Conservation (phyloP, 495 filamentous ascomycete species). For the Lasiosphaeriaceae sp. region DNA sequence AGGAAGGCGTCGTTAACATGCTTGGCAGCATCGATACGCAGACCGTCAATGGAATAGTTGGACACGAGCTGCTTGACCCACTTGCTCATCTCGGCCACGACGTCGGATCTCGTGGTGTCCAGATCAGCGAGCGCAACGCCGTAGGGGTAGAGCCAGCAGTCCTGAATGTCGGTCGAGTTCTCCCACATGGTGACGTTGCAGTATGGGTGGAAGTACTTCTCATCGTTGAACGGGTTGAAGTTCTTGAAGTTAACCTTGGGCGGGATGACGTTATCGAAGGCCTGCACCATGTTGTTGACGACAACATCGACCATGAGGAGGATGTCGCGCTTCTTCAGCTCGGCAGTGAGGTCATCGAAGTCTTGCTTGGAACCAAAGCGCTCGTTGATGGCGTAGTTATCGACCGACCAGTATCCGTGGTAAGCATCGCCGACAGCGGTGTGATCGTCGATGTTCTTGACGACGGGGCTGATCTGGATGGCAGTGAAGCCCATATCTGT, state of each 20-base stretch:
- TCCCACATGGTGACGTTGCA: slow-evolving; percentile 63
- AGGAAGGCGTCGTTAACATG: slow-evolving; percentile 72
- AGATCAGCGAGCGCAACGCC: slow-evolving; percentile 63
- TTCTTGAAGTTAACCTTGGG: slow-evolving; percentile 55
- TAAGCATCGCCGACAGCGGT: slow-evolving; percentile 55
- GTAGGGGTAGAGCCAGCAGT: slow-evolving; percentile 61
- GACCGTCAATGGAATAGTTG: slow-evolving; percentile 75
- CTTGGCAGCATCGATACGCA: slow-evolving; percentile 72
- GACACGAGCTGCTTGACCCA: slow-evolving; percentile 65
- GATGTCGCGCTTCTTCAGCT: slow-evolving; percentile 61
- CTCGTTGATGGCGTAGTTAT: slow-evolving; percentile 60
- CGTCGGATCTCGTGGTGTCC: slow-evolving; percentile 54
- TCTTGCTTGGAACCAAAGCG: slow-evolving; percentile 65
- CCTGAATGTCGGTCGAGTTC: slow-evolving; percentile 40
- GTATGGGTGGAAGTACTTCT: slow-evolving; percentile 62
- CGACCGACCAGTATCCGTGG: slow-evolving; percentile 73
- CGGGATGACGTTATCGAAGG: slow-evolving; percentile 40
- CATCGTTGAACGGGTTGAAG: slow-evolving; percentile 66
- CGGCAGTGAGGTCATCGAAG: slow-evolving; percentile 56
- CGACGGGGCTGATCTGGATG: slow-evolving; percentile 78
- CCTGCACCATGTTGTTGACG: slow-evolving; percentile 70
- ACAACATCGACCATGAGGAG: slow-evolving; percentile 78
- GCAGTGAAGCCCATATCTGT: slow-evolving; percentile 76
- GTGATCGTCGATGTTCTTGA: slow-evolving; percentile 51
- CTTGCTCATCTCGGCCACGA: slow-evolving; percentile 51